Percentiles rank a stretch among this genome's conserved stretches.
Conservation (phyloP, 2,329 filamentous ascomycete genomes). For the Chaetomiaceae sp. region DNA sequence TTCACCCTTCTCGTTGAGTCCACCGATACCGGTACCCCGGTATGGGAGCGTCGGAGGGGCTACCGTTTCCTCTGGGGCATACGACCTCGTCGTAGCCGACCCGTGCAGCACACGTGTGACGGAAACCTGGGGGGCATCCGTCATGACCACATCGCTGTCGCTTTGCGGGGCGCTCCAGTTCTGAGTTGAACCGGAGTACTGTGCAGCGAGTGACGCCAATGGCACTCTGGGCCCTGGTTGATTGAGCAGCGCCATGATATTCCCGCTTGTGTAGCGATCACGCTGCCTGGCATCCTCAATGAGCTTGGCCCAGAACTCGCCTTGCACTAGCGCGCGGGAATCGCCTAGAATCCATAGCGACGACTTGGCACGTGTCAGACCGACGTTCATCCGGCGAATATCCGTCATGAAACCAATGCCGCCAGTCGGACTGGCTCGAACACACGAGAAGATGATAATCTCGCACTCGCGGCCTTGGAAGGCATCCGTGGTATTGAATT, state of each 20-base stretch:
- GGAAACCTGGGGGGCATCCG: constrained; percentile 19
- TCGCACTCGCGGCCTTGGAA: constrained; percentile 97
- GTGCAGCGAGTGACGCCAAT: constrained; percentile 13
- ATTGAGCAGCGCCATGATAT: constrained; percentile 48
- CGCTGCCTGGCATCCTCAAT: constrained; percentile 75
- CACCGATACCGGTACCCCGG: constrained; percentile 23
- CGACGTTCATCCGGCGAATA: constrained; percentile 98
- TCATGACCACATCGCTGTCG: constrained; percentile 28
- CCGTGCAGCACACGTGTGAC: background rate
- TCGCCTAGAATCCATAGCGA: constrained; percentile 96
- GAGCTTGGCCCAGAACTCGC: constrained; percentile 84
- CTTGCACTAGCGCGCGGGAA: constrained; percentile 77
- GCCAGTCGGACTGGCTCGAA: constrained; percentile 85
- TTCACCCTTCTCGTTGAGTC: constrained; percentile 32
- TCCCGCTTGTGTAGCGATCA: constrained; percentile 69
- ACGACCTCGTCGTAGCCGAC: constrained; percentile 1
- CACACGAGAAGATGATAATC: constrained; percentile 98
- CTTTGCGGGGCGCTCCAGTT: background rate
- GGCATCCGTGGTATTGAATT: constrained; percentile 98
- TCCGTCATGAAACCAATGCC: constrained; percentile 98
- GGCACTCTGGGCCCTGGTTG: constrained; percentile 38
- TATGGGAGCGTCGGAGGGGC: constrained; percentile 14
- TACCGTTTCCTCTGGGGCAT: background rate
- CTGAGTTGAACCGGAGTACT: background rate
- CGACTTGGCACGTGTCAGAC: constrained; percentile 91